Evolutionary conservation across 169 alveolate genomes (phyloP).

Genomic region (Cyclospora cayetanensis): DNA sequence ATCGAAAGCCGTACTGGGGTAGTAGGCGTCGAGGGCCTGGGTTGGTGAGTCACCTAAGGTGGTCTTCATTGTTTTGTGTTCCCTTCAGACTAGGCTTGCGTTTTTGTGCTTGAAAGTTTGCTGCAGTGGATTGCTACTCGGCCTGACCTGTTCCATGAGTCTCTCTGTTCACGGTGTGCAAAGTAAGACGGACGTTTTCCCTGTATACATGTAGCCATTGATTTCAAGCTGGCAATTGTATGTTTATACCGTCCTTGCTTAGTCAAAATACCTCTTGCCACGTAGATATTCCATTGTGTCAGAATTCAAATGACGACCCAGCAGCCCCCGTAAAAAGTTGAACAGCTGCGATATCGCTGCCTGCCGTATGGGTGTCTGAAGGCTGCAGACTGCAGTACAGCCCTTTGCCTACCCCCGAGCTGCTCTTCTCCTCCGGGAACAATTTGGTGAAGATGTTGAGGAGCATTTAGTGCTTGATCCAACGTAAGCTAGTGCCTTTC

Average conservation of each 20-base stretch:
- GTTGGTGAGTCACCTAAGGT: background rate
- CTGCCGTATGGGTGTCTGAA: too few relatives aligned
- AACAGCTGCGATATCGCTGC: too few relatives aligned
- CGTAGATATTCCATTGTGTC: too few relatives aligned
- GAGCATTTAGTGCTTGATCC: conserved; percentile 52
- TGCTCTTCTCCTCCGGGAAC: conserved; percentile 60
- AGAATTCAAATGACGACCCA: too few relatives aligned
- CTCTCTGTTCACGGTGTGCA: conserved; percentile 64
- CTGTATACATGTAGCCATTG: too few relatives aligned
- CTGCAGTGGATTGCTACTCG: conserved; percentile 70
- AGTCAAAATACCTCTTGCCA: too few relatives aligned
- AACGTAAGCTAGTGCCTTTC: conserved; percentile 19
- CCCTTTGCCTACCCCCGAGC: conserved; percentile 60
- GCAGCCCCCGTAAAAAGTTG: too few relatives aligned
- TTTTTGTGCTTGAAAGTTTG: background rate
- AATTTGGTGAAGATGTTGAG: conserved; percentile 23
- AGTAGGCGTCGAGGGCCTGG: background rate
- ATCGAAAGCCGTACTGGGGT: too few relatives aligned
- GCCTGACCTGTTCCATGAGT: conserved; percentile 55
- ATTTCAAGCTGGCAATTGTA: too few relatives aligned
- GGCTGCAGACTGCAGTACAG: conserved; percentile 58
- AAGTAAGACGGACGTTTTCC: too few relatives aligned
- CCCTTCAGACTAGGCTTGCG: background rate
- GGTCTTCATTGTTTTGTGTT: background rate
- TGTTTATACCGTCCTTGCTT: too few relatives aligned